Evolutionary conservation across 75 land plant genomes (phyloP).

Genomic region (Gnetum montanum): DNA sequence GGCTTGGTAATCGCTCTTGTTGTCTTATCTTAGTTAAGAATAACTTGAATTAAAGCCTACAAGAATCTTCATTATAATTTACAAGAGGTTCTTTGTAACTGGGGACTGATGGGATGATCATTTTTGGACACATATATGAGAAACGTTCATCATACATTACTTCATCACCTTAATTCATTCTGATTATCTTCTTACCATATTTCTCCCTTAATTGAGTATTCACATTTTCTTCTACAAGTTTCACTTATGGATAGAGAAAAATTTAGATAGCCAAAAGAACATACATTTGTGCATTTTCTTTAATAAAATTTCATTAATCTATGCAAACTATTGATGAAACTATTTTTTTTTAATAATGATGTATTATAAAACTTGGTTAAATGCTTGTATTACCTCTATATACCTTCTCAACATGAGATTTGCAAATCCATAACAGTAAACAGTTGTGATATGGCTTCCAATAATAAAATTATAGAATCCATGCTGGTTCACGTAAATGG

Average conservation of each 20-base stretch:
- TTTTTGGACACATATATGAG: slow-evolving; percentile 93
- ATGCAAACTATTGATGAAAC: slow-evolving; percentile 82
- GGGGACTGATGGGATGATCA: slow-evolving; percentile 87
- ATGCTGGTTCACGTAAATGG: slow-evolving; percentile 76
- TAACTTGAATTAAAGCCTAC: slow-evolving; percentile 90
- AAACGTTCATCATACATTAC: slow-evolving; percentile 89
- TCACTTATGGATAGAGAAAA: slow-evolving; percentile 82
- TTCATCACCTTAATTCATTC: slow-evolving; percentile 86
- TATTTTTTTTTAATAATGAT: slow-evolving; percentile 78
- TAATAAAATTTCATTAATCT: slow-evolving; percentile 88
- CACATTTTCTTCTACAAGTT: slow-evolving; percentile 88
- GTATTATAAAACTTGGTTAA: slow-evolving; percentile 83
- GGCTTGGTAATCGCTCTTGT: slow-evolving; percentile 73
- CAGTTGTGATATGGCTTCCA: slow-evolving; percentile 88
- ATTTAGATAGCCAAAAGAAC: slow-evolving; percentile 82
- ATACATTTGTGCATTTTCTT: slow-evolving; percentile 98
- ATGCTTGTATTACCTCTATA: slow-evolving; percentile 74
- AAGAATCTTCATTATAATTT: slow-evolving; percentile 97
- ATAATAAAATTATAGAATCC: slow-evolving; percentile 81
- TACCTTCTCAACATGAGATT: slow-evolving; percentile 96
- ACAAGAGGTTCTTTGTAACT: slow-evolving; percentile 78
- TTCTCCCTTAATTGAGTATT: slow-evolving; percentile 80
- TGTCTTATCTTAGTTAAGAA: slow-evolving; percentile 95
- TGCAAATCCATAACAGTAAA: slow-evolving; percentile 95
- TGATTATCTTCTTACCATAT: slow-evolving; percentile 81